Evolutionary conservation across 2,329 filamentous ascomycete genomes (phyloP).

Genomic region (Tympanopsis confertula): DNA sequence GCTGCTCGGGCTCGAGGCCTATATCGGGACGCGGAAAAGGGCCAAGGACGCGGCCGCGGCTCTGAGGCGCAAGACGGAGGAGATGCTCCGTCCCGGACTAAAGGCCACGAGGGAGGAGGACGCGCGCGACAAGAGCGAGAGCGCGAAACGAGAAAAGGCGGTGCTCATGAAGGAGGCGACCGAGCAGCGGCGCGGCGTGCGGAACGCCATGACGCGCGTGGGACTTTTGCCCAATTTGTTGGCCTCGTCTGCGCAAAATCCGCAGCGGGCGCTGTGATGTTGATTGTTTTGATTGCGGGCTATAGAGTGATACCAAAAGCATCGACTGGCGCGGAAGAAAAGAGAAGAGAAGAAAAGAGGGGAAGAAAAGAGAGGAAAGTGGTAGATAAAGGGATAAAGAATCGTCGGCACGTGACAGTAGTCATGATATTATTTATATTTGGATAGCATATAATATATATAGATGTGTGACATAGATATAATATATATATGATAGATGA

Average conservation of each 20-base stretch:
- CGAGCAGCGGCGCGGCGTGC: too few species aligned
- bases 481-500: too few species aligned
- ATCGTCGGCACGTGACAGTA: too few species aligned
- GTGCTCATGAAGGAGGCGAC: conserved; percentile 24
- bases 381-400: conserved; percentile 5
- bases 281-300: neutral
- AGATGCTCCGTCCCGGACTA: conserved; percentile 49
- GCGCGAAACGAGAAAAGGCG: conserved; percentile 37
- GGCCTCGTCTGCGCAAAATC: too few species aligned
- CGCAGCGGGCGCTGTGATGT: neutral
- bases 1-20: conserved; percentile 71
- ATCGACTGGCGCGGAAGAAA: too few species aligned
- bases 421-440: too few species aligned
- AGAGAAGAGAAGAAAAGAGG: too few species aligned
- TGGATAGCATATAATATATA: too few species aligned
- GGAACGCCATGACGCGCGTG: too few species aligned
- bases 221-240: too few species aligned
- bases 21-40: conserved; percentile 56
- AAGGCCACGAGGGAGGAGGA: conserved; percentile 43
- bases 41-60: conserved; percentile 43
- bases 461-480: too few species aligned
- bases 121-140: conserved; percentile 46
- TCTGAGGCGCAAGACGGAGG: conserved; percentile 40
- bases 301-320: too few species aligned
- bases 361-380: conserved; percentile 7